A percentile compares a stretch with the other conserved stretches of the same genome.
phyloP scores from a whole-genome alignment of 2,329 filamentous ascomycete genomes.

The Ceratocystis huliohia region DNA sequence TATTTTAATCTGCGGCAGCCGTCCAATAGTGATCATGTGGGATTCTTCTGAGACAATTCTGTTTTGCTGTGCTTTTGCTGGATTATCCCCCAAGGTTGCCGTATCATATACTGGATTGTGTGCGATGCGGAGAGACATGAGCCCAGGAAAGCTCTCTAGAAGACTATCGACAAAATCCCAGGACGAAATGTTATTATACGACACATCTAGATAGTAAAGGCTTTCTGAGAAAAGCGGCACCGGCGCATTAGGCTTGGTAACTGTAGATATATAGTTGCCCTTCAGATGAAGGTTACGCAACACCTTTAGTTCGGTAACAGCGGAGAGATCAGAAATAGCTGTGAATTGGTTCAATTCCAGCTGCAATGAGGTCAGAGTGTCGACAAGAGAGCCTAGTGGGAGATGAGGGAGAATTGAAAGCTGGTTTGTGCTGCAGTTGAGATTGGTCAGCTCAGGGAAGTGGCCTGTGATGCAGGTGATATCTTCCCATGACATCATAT shows the following conservation, averaged over 20 bases:
- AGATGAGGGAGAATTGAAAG: constrained; percentile 39
- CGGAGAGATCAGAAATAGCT: constrained; percentile 42
- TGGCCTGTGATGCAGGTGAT: constrained; percentile 41
- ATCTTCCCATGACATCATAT: constrained; percentile 52
- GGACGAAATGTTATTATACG: constrained; percentile 53
- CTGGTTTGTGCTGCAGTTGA: constrained; percentile 46
- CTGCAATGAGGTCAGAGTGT: constrained; percentile 48
- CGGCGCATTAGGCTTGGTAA: constrained; percentile 25
- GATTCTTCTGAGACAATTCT: constrained; percentile 49
- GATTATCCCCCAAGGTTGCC: constrained; percentile 25
- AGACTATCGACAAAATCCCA: constrained; percentile 68
- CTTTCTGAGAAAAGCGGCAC: constrained; percentile 39
- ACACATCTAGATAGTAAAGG: constrained; percentile 57
- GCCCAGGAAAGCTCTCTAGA: constrained; percentile 53
- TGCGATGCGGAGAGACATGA: constrained; percentile 63
- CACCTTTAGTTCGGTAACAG: constrained; percentile 38
- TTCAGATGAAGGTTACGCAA: constrained; percentile 59
- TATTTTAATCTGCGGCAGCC: constrained; percentile 51
- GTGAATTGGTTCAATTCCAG: constrained; percentile 62
- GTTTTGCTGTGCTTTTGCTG: constrained; percentile 35
- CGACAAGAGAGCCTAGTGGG: constrained; percentile 31
- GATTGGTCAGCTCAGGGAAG: constrained; percentile 40
- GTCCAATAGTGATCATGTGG: constrained; percentile 77
- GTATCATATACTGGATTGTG: constrained; percentile 71
- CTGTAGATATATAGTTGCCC: constrained; percentile 52